Evolutionary conservation across 192 early-diverging fungal species (phyloP).

Genomic region (Coemansia pectinata): DNA sequence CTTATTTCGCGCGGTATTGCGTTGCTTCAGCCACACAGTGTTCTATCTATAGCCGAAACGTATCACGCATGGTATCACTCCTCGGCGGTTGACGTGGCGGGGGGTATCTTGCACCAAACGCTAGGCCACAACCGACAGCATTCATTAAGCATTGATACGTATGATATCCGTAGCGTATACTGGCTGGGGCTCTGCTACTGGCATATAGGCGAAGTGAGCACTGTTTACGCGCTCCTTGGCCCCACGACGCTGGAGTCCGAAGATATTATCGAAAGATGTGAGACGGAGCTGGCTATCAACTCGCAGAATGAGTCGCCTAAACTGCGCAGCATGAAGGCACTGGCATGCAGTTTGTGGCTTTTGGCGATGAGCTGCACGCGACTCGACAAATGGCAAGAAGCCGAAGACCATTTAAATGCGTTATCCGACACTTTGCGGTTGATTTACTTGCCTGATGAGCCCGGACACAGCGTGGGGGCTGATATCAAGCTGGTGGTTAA

Average conservation of each 20-base stretch:
- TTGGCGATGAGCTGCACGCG: constrained; percentile 45
- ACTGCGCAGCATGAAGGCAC: constrained; percentile 29
- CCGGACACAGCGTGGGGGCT: constrained; percentile 9
- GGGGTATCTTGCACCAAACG: constrained; percentile 38
- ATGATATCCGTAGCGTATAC: constrained; percentile 50
- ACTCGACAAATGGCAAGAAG: constrained; percentile 56
- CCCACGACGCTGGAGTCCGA: constrained; percentile 33
- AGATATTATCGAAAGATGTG: constrained; percentile 21
- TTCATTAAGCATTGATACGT: neutral
- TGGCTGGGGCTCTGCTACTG: constrained; percentile 55
- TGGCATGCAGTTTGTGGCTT: constrained; percentile 50
- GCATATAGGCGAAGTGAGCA: constrained; percentile 47
- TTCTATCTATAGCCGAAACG: constrained; percentile 42
- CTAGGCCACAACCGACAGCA: constrained; percentile 3
- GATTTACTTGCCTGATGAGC: constrained; percentile 29
- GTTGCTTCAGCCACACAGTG: constrained; percentile 42
- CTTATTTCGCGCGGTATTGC: constrained; percentile 46
- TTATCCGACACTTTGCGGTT: constrained; percentile 17
- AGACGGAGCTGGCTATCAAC: neutral
- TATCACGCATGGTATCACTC: constrained; percentile 53
- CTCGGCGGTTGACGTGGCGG: constrained; percentile 23
- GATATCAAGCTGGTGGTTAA: constrained; percentile 14
- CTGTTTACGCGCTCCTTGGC: constrained; percentile 31
- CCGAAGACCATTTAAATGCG: constrained; percentile 42
- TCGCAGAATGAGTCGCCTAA: constrained; percentile 9